Percentiles rank a stretch among this genome's conserved stretches.
Conservation (phyloP, 2,329 filamentous ascomycete species). For the Fusarium penzigii region DNA sequence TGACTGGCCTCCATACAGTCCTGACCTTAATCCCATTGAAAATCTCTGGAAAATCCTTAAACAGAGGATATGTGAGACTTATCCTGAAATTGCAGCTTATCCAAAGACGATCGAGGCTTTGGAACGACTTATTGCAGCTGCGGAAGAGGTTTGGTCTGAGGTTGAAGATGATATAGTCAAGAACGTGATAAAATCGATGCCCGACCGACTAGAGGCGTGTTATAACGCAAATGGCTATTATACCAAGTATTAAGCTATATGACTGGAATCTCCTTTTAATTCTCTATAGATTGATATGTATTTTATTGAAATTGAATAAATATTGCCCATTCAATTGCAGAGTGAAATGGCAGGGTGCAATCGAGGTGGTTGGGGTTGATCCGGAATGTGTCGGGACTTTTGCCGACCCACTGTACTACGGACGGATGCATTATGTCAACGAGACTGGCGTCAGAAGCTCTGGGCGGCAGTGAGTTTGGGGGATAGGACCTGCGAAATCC, state of each 20-base stretch:
- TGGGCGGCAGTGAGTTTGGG: too few relatives aligned
- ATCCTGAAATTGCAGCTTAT: background rate
- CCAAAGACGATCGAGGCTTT: background rate
- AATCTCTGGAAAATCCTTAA: background rate
- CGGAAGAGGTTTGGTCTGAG: background rate
- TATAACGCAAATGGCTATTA: background rate
- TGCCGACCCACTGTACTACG: too few relatives aligned
- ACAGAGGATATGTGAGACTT: background rate
- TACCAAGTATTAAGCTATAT: background rate
- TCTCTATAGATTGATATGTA: too few relatives aligned
- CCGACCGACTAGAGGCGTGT: background rate
- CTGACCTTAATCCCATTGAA: background rate
- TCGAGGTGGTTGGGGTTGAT: too few relatives aligned
- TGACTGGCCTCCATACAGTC: background rate
- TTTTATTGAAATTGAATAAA: too few relatives aligned
- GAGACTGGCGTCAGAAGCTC: too few relatives aligned
- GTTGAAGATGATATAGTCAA: background rate
- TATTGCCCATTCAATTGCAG: too few relatives aligned
- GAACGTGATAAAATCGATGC: background rate
- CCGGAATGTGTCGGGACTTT: too few relatives aligned
- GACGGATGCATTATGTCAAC: too few relatives aligned
- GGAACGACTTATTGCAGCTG: background rate
- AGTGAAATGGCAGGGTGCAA: too few relatives aligned
- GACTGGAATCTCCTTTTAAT: background rate
- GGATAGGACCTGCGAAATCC: too few relatives aligned